phyloP scores from a whole-genome alignment of 2,329 filamentous ascomycete species.

The Arthroderma sp. region DNA sequence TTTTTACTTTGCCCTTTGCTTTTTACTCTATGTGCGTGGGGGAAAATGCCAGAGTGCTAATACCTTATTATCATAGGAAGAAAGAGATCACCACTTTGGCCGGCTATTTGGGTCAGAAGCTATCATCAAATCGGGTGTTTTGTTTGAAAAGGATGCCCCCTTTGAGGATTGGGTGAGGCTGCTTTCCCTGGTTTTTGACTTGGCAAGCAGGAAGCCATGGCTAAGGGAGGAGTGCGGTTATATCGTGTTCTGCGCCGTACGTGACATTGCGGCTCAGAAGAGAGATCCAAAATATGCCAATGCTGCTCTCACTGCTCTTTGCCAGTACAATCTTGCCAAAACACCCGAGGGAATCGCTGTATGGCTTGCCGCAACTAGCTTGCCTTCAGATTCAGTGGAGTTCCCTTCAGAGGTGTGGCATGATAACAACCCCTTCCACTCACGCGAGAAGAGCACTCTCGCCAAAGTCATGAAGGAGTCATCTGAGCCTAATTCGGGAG shows the following conservation, averaged over 20 bases:
- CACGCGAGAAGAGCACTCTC: constrained; percentile 54
- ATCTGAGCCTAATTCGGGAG: constrained; percentile 18
- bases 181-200: constrained; percentile 57
- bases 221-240: constrained; percentile 76
- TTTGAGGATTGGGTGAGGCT: constrained; percentile 43
- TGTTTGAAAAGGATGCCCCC: constrained; percentile 46
- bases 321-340: constrained; percentile 53
- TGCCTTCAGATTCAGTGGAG: constrained; percentile 53
- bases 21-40: constrained; percentile 30
- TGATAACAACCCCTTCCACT: constrained; percentile 55
- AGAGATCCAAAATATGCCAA: constrained; percentile 40
- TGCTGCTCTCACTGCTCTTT: constrained; percentile 49
- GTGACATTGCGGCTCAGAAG: constrained; percentile 34
- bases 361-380: constrained; percentile 59
- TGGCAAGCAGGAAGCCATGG: constrained; percentile 76
- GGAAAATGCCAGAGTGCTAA: constrained; percentile 30
- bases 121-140: constrained; percentile 63
- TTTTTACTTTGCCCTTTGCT: neutral
- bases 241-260: constrained; percentile 61
- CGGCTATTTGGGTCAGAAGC: constrained; percentile 78
- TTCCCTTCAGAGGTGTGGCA: constrained; percentile 61
- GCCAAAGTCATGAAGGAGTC: constrained; percentile 66
- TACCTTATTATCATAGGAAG: constrained; percentile 52
- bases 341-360: constrained; percentile 82
- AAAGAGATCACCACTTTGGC: constrained; percentile 73